Evolutionary conservation across 768 basidiomycete genomes (phyloP).

Genomic region (Sporobolomyces roseus): DNA sequence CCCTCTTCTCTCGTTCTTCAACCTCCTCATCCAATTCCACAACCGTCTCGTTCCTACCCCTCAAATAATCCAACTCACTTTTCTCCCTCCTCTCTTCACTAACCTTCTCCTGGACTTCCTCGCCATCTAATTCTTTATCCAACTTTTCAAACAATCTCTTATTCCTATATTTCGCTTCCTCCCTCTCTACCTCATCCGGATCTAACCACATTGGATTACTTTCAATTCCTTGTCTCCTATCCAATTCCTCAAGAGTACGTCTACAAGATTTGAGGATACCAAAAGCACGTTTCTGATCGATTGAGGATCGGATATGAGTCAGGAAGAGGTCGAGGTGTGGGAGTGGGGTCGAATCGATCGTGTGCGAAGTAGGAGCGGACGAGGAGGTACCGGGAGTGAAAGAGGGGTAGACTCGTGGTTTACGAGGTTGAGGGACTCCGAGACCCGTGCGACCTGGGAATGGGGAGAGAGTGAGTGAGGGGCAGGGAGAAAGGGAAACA

Average conservation of each 20-base stretch:
- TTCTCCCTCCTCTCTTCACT: background rate
- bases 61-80: slow-evolving; percentile 33
- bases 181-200: slow-evolving; percentile 37
- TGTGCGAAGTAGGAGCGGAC: background rate
- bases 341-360: slow-evolving; percentile 7
- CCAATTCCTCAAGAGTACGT: slow-evolving; percentile 40
- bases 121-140: slow-evolving; percentile 35
- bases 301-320: slow-evolving; percentile 21
- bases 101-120: background rate
- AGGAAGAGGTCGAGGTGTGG: slow-evolving; percentile 34
- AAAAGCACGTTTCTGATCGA: slow-evolving; percentile 31
- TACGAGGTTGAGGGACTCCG: slow-evolving; percentile 31
- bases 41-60: slow-evolving; percentile 19
- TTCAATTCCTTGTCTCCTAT: slow-evolving; percentile 30
- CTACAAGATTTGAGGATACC: slow-evolving; percentile 35
- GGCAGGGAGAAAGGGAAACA: background rate
- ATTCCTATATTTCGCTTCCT: slow-evolving; percentile 14
- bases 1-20: background rate
- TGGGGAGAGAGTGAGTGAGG: no score
- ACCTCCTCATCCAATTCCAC: slow-evolving; percentile 18
- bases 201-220: slow-evolving; percentile 41
- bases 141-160: slow-evolving; percentile 19
- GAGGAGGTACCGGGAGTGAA: background rate
- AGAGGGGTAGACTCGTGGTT: background rate
- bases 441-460: slow-evolving; percentile 39